Base-by-base conservation (phyloP, 345 rosid species). In the Corchorus olitorius region DNA sequence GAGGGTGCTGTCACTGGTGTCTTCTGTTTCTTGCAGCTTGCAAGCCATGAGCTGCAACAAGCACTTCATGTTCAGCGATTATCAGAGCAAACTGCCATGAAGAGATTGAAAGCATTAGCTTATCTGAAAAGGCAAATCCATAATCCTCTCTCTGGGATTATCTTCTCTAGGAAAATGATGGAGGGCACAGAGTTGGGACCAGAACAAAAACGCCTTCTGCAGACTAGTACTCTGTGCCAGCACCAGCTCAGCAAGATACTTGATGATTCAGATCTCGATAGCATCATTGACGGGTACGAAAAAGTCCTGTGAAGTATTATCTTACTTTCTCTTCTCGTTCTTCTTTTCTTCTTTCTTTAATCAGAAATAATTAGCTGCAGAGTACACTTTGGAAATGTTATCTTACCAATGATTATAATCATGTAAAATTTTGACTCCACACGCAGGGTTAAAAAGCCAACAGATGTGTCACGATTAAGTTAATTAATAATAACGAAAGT, bases 1-100 rank as follows among this genome's bases (percentile, higher is more conserved):
- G 97, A 90, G 72, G 97, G 94, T 76, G 85, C 84, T 3, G 83
- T 89, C 74, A 88, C 91, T 0, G 99, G 99, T 13, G 86, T 90
- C 45, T 93, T 95, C 81, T 95, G 99, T 89, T 95, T 95, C 87
- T 81, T 95, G 86, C 99, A 95, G 85, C 97, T 95, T 9, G 93
- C 98, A 3, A 95, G 99, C 83, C 90, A 76, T 63, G 98, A 95
- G 81, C 87, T 95, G 85, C 98, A 95, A 80, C 94, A 89, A 80
- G 98, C 98, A 13, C 90, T 95, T 60, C 97, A 91, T 83, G 79
- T 95, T 70, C 99, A 95, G 85, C 86, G 86, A 77, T 76, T 95
- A 73, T 84, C 98, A 15, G 99, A 95, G 88, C 86, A 85, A 81
- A 93, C 89, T 60, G 97, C 99, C 8, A 27, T 83, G 81, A 91